Conservation (phyloP, 2,329 filamentous ascomycete genomes). For the Alternaria atra region DNA sequence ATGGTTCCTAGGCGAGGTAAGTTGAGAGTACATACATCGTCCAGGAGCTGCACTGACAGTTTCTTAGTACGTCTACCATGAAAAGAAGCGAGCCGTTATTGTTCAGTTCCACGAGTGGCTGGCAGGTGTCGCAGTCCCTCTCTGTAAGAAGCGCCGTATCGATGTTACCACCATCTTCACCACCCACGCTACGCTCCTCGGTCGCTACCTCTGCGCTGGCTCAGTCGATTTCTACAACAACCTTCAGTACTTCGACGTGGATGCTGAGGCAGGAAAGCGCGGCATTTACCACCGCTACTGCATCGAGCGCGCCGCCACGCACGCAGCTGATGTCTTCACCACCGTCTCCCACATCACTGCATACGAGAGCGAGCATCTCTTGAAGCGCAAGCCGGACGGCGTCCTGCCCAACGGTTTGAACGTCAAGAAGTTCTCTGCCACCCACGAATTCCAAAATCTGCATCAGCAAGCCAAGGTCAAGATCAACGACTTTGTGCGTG, state of each 20-base stretch:
- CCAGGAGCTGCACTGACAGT: conserved; percentile 23
- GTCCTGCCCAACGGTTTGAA: conserved; percentile 97
- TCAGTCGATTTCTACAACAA: conserved; percentile 99
- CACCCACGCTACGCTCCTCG: conserved; percentile 93
- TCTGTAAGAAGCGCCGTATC: conserved; percentile 92
- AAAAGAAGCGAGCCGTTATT: conserved; percentile 90
- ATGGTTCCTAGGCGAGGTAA: conserved; percentile 97
- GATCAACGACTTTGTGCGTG: conserved; percentile 97
- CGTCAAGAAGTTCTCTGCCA: conserved; percentile 97
- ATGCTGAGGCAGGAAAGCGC: conserved; percentile 94
- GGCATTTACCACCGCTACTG: conserved; percentile 99
- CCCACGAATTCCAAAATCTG: conserved; percentile 98
- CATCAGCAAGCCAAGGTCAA: conserved; percentile 97
- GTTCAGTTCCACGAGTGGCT: conserved; percentile 99
- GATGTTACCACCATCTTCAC: conserved; percentile 99
- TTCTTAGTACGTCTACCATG: conserved; percentile 85
- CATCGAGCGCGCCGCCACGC: conserved; percentile 92
- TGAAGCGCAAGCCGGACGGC: conserved; percentile 97
- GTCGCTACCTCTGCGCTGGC: conserved; percentile 94
- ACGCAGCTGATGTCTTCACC: conserved; percentile 95
- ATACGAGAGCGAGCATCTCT: conserved; percentile 95
- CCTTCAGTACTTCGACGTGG: conserved; percentile 94
- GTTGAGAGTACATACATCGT: conserved; percentile 11
- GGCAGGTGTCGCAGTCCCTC: conserved; percentile 88
- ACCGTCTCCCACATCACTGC: conserved; percentile 99